Evolutionary conservation across 2,329 filamentous ascomycete species (phyloP), one percentile per base, ranked within the genome.

Genomic region (Fusarium lyarnte): DNA sequence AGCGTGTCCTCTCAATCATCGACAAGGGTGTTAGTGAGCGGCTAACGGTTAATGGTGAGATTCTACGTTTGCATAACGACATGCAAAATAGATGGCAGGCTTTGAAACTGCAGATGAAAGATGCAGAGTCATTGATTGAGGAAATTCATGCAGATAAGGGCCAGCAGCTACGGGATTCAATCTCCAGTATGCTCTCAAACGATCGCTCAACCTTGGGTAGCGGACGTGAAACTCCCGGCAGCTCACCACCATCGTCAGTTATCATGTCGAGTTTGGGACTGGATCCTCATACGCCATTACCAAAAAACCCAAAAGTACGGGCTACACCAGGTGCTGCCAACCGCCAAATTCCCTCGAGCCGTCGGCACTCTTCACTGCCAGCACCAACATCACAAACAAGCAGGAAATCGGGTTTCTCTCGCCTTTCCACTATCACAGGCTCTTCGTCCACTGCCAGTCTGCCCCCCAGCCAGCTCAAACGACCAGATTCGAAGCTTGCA

Each of bases 11-110:
- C 23, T 91, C 92, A 42, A 97, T 98, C 79, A 98, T 98, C 55
- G 94, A 98, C 76, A 95, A 94, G 79, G 96, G 96, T n/a, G 92
- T 98, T 77, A 93, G 93, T 79, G 94, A 98, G 78, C 90, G 96
- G n/a, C 86, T 98, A 54, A 98, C 96, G 0, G 94, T 98, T 61
- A 98, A 99, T 78, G 96, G 96, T 47, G 96, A 98, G 82, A 96
- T 98, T 70, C 82, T 98, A 33, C 90, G 94, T 47, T 85, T 98
- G 36, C 92, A 97, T 77, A 89, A 90, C 11, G 95, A 98, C 76
- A 92, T 98, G 84, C 91, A 94, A 77, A 87, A 90, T n/a, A 91
- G 92, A 76, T 97, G 95, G 89, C 89, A 92, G 72, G 88, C 89
- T 8, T 84, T 98, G 57, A 94, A 94, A 78, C 87, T 88, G 19